These are phyloP conservation scores for Salinomyces thailandicus DNA, from an alignment of 2,329 filamentous ascomycete genomes.

Conservation along the genomic window DNA sequence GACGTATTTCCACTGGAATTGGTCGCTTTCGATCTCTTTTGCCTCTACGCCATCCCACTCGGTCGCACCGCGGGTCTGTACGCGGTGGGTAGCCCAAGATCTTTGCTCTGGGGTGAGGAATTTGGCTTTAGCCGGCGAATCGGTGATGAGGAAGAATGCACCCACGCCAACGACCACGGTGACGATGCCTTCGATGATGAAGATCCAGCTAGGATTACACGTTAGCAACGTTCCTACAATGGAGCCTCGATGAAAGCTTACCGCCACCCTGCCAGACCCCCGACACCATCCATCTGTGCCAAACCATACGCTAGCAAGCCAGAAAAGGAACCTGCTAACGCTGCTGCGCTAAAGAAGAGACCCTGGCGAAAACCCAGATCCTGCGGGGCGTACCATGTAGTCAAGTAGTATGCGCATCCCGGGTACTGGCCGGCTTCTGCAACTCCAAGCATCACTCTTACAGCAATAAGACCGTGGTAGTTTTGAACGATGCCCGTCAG, in stretches of 20 bases:
- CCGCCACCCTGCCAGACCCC: slow-evolving; percentile 32
- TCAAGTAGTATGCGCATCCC: background rate
- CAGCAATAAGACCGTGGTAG: slow-evolving; percentile 16
- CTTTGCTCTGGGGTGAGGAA: slow-evolving; percentile 65
- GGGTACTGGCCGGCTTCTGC: slow-evolving; percentile 19
- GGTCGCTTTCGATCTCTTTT: slow-evolving; percentile 49
- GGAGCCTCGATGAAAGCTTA: too few relatives aligned
- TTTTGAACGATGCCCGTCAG: slow-evolving; percentile 19
- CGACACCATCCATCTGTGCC: slow-evolving; percentile 37
- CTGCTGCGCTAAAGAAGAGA: slow-evolving; percentile 37
- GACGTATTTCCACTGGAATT: slow-evolving; percentile 57
- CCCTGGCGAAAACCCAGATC: background rate
- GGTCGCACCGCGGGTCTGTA: too few relatives aligned
- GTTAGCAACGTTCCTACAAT: too few relatives aligned
- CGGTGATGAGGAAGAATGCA: slow-evolving; percentile 69
- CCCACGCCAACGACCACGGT: slow-evolving; percentile 52
- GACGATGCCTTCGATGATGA: slow-evolving; percentile 26
- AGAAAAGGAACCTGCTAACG: slow-evolving; percentile 33
- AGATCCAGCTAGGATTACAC: too few relatives aligned
- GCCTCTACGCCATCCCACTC: background rate
- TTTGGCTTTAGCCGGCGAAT: slow-evolving; percentile 59
- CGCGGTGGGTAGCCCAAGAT: slow-evolving; percentile 56
- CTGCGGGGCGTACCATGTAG: background rate
- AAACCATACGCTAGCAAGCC: slow-evolving; percentile 29
- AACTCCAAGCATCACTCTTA: slow-evolving; percentile 18